phyloP scores from a whole-genome alignment of 805 yeast genomes.

The Candida morakotiae region DNA sequence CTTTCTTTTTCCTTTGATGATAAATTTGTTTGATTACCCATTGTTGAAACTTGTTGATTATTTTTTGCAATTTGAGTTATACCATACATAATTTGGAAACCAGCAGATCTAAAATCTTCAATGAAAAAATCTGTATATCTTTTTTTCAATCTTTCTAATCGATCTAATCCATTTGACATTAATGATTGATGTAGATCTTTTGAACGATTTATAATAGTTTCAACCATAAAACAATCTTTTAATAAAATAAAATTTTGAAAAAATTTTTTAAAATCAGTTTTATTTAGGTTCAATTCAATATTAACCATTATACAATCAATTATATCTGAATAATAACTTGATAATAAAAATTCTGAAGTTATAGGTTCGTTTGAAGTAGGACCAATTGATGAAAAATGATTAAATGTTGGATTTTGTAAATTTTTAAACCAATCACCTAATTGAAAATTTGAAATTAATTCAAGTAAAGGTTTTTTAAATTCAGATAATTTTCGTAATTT shows the following conservation, averaged over 20 bases:
- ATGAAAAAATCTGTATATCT: conserved; percentile 70
- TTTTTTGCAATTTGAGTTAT: conserved; percentile 28
- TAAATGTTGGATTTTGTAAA: conserved; percentile 47
- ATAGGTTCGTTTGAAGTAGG: conserved; percentile 35
- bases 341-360: conserved; percentile 48
- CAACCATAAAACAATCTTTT: conserved; percentile 70
- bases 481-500: conserved; percentile 62
- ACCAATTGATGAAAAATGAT: conserved; percentile 46
- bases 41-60: conserved; percentile 8
- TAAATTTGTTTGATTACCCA: conserved; percentile 14
- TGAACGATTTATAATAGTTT: conserved; percentile 62
- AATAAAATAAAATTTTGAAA: conserved; percentile 67
- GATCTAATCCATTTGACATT: conserved; percentile 54
- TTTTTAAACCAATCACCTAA: conserved; percentile 64
- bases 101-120: conserved; percentile 75
- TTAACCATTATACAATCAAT: conserved; percentile 68
- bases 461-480: conserved; percentile 48
- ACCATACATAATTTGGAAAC: conserved; percentile 68
- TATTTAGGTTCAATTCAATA: conserved; percentile 57
- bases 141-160: conserved; percentile 67
- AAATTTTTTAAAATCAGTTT: conserved; percentile 33
- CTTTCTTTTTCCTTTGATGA: conserved; percentile 73
- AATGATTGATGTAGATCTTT: conserved; percentile 48
- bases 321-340: conserved; percentile 71
- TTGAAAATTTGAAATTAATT: conserved; percentile 46